phyloP scores from a whole-genome alignment of 2,329 filamentous ascomycete genomes.

The Fusarium anthophilum region DNA sequence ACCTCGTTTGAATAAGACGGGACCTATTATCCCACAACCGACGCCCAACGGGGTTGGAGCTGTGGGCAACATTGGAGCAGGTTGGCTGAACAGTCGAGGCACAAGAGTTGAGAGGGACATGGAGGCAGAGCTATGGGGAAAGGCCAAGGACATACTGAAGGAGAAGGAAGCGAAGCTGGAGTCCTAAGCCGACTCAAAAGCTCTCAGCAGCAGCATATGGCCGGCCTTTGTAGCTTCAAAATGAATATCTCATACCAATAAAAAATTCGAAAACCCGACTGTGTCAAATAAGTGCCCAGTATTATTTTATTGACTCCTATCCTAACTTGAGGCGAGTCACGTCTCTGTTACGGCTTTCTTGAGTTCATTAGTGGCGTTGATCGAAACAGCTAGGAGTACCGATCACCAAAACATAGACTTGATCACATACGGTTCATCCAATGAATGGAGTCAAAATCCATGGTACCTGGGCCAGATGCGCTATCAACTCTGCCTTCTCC shows the following conservation, averaged over 20 bases:
- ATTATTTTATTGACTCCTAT: no score
- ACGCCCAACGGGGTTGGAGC: slow-evolving; percentile 65
- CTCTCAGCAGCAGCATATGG: background rate
- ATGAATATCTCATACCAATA: no score
- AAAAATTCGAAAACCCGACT: no score
- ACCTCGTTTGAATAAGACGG: slow-evolving; percentile 46
- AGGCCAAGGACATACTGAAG: slow-evolving; percentile 51
- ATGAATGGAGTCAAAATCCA: background rate
- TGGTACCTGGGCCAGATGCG: background rate
- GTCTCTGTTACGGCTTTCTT: no score
- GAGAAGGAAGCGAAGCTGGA: slow-evolving; percentile 39
- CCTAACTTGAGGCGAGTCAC: no score
- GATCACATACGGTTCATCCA: background rate
- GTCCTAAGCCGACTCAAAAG: background rate
- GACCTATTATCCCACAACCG: slow-evolving; percentile 55
- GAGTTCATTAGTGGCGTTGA: background rate
- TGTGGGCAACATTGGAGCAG: slow-evolving; percentile 77
- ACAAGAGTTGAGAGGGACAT: slow-evolving; percentile 84
- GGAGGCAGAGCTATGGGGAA: slow-evolving; percentile 80
- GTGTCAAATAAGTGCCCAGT: no score
- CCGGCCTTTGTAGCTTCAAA: no score
- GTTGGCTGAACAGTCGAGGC: slow-evolving; percentile 88
- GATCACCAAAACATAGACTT: background rate
- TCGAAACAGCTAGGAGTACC: no score
- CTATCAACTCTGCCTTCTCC: background rate